Base-by-base conservation (phyloP, 2,329 filamentous ascomycete species). In the Colletotrichum kahawae region DNA sequence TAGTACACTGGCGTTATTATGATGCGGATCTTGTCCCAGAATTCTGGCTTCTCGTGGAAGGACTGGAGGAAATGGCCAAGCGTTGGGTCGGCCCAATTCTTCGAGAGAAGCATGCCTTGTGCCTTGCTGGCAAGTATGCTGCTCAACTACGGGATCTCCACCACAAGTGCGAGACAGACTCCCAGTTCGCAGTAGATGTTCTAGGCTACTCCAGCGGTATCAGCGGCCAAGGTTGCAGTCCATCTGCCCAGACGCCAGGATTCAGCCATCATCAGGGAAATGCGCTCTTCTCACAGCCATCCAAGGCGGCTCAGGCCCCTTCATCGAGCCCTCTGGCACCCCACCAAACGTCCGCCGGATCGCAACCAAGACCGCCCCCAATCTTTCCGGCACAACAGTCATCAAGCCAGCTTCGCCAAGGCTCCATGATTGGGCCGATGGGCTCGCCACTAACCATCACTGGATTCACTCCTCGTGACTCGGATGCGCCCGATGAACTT, bases 1-100 rank as follows among this genome's bases (percentile, higher is more conserved):
- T 12, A 78, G 81, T 82, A 0, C 83, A 83, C 69, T 78, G 81
- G 68, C 79, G 82, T 9, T 81, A 79, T 56, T 79, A 77, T 79
- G 68, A 77, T 43, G 38, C 76, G 64, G 66, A 76, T 0, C 16
- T 79, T 75, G 65, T 67, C 13, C 10, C 80, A 0, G 77, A 82
- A 8, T 83, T 84, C 33, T 81, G 79, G 79, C 70, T 78, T 0
- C 75, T 84, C 0, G 77, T 83, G 0, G 77, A 80, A 1, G 78
- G 78, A 13, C 78, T 84, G 2, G 79, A 83, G 2, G 79, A 79
- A 4, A 83, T 83, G 76, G 76, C 80, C 0, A 77, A 71, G n/a
- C 76, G 82, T 21, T 83, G 81, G 82, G 65, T 70, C 6, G 81
- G 81, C 4, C 71, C 64, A 4, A 24, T 70, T 4, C 48, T 68